Evolutionary conservation across 805 yeast genomes (phyloP).

Genomic region (Ogataea paradorogensis): DNA sequence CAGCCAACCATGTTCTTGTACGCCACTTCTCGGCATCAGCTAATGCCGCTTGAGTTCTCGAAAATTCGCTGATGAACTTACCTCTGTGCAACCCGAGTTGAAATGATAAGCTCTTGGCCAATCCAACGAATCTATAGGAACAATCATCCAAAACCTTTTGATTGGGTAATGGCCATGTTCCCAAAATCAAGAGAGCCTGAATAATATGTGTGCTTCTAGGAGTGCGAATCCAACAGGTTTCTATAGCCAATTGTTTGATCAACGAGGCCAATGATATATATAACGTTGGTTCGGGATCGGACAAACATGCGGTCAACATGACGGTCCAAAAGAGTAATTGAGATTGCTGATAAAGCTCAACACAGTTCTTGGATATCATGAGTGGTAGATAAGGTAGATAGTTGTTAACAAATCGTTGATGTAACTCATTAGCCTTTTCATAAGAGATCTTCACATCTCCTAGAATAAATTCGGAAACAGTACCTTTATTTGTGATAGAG

Average conservation of each 20-base stretch:
- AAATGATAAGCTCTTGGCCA: conserved; percentile 79
- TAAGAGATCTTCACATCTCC: conserved; percentile 73
- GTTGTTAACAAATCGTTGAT: conserved; percentile 60
- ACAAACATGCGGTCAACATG: conserved; percentile 76
- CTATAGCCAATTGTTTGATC: conserved; percentile 83
- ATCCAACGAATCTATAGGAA: conserved; percentile 81
- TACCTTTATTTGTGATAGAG: conserved; percentile 22
- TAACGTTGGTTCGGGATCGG: conserved; percentile 83
- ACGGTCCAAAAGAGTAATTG: conserved; percentile 89
- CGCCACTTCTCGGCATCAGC: conserved; percentile 94
- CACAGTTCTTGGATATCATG: conserved; percentile 63
- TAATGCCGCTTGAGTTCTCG: conserved; percentile 82
- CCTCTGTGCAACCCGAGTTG: conserved; percentile 92
- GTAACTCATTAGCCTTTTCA: conserved; percentile 68
- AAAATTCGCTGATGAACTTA: conserved; percentile 84
- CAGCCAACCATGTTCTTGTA: conserved; percentile 87
- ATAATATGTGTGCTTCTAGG: conserved; percentile 93
- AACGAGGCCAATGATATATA: conserved; percentile 73
- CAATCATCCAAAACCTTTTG: conserved; percentile 90
- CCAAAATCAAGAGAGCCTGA: conserved; percentile 80
- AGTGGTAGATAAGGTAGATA: conserved; percentile 81
- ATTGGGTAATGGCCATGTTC: conserved; percentile 91
- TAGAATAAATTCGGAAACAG: conserved; percentile 61
- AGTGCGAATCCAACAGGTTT: conserved; percentile 89
- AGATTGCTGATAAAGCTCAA: conserved; percentile 77